phyloP scores from a whole-genome alignment of 2,329 filamentous ascomycete species.

The Didymella segeticola region DNA sequence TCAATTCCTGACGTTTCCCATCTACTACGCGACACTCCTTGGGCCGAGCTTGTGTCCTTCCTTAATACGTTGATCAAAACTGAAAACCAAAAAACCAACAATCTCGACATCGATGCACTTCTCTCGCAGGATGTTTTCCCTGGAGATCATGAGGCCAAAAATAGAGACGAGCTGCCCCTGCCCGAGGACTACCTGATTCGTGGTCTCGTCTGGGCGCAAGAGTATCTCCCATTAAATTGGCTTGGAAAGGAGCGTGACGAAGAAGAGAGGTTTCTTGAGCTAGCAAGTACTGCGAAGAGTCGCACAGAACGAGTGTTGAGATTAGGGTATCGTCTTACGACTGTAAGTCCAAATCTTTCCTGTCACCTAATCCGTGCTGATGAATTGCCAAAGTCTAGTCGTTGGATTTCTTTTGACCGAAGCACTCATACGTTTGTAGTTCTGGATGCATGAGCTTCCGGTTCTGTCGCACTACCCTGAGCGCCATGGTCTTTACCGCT shows the following conservation, averaged over 20 bases:
- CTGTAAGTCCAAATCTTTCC: conserved; percentile 27
- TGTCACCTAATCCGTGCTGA: conserved; percentile 17
- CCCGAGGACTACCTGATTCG: conserved; percentile 74
- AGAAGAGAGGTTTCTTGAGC: conserved; percentile 70
- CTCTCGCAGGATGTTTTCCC: conserved; percentile 55
- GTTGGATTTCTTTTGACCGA: conserved; percentile 41
- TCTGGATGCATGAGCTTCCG: too few species aligned
- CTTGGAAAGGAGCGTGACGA: conserved; percentile 70
- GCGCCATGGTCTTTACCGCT: background rate
- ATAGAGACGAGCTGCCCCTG: conserved; percentile 60
- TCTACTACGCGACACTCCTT: conserved; percentile 55
- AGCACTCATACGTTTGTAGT: conserved; percentile 33
- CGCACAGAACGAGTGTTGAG: conserved; percentile 67
- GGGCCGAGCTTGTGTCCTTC: conserved; percentile 59
- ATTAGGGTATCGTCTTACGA: conserved; percentile 58
- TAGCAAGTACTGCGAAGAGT: conserved; percentile 64
- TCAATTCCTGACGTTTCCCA: conserved; percentile 41
- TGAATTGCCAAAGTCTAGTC: conserved; percentile 26
- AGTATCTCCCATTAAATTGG: conserved; percentile 66
- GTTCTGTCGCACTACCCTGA: conserved; percentile 18
- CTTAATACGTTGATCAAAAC: conserved; percentile 59
- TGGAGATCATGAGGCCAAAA: conserved; percentile 41
- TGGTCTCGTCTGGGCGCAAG: conserved; percentile 66
- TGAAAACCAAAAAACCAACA: conserved; percentile 37
- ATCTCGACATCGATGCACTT: conserved; percentile 42